phyloP scores from a whole-genome alignment of 108 stramenopile genomes.

The Conticribra guillardii region DNA sequence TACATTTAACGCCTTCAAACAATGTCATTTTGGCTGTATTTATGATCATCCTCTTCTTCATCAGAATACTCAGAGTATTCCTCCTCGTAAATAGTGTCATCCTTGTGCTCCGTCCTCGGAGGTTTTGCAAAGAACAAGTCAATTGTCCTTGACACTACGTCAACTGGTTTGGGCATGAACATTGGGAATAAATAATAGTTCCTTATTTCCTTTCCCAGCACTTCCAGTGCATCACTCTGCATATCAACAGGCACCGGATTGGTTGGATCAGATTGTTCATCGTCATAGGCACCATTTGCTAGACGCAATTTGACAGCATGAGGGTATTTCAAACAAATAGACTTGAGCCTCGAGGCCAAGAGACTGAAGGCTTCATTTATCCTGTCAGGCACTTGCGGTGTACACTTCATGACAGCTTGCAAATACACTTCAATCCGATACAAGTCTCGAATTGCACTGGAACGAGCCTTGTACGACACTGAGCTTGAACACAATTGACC shows the following conservation, averaged over 20 bases:
- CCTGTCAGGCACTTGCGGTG: slow-evolving; percentile 24
- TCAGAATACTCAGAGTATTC: too few relatives aligned
- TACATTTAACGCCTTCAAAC: too few relatives aligned
- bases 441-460: slow-evolving; percentile 28
- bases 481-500: slow-evolving; percentile 12
- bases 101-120: too few relatives aligned
- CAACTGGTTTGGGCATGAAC: slow-evolving; percentile 23
- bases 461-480: slow-evolving; percentile 24
- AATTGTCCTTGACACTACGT: slow-evolving; percentile 23
- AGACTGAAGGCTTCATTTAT: slow-evolving; percentile 23
- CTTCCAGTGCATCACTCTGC: slow-evolving; percentile 42
- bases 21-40: too few relatives aligned
- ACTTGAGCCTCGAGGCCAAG: slow-evolving; percentile 12
- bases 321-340: slow-evolving; percentile 33
- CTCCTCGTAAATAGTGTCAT: too few relatives aligned
- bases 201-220: slow-evolving; percentile 23
- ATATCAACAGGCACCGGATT: slow-evolving; percentile 36
- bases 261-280: slow-evolving; percentile 11
- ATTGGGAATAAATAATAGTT: slow-evolving; percentile 32
- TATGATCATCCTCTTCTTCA: too few relatives aligned
- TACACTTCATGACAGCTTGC: slow-evolving; percentile 35
- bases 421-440: slow-evolving; percentile 37
- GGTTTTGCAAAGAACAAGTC: slow-evolving; percentile 40
- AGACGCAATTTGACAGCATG: slow-evolving; percentile 28
- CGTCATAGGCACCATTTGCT: slow-evolving; percentile 8